Base-by-base conservation (phyloP, 2,329 filamentous ascomycete species). In the Fusarium oligoseptatum region DNA sequence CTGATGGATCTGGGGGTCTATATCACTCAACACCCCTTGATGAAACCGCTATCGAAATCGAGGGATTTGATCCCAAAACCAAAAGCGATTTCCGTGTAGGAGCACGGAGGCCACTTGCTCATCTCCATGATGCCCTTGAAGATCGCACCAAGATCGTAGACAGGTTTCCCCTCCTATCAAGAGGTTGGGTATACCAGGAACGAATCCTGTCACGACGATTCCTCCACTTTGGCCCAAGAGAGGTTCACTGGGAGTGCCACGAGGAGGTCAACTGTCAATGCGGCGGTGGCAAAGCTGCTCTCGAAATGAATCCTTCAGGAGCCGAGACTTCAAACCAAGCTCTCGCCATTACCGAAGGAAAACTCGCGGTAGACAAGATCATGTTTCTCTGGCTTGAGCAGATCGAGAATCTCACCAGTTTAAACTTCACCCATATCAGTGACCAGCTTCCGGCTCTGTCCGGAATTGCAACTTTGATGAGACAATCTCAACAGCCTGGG, bases 131-230 rank as follows among this genome's bases (percentile, higher is more conserved):
- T 22, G 48, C 45, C 14, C 17, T 64, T 3, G 65, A 64, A 3
- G 65, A 67, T 10, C 45, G 48, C 14, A 36, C 58, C 5, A 63
- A 37, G 15, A 67, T 52, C 3, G 39, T 56, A 1, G 65, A 57
- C 12, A 20, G 65, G 1, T 67, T 67, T 32, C 65, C 65, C 1
- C 65, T 67, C 1, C 10, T 67, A 9, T 64, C 58, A 11, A 45
- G 65, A 32, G 65, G 65, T 6, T 67, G 65, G 65, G 65, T 67
- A 3, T 67, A 67, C 6, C 65, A 67, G 3, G 65, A 67, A 32
- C 11, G 60, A 9, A 64, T 67, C 3, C 3, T 67, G 2, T 67
- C 65, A 0, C 50, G 60, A 4, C 36, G 65, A 29, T 67, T 67
- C 10, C 32, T 67, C 6, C 58, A 67, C 39, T 67, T 67, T 3